Evolutionary conservation across 768 basidiomycete genomes (phyloP).

Genomic region (Boletus barrowsii): DNA sequence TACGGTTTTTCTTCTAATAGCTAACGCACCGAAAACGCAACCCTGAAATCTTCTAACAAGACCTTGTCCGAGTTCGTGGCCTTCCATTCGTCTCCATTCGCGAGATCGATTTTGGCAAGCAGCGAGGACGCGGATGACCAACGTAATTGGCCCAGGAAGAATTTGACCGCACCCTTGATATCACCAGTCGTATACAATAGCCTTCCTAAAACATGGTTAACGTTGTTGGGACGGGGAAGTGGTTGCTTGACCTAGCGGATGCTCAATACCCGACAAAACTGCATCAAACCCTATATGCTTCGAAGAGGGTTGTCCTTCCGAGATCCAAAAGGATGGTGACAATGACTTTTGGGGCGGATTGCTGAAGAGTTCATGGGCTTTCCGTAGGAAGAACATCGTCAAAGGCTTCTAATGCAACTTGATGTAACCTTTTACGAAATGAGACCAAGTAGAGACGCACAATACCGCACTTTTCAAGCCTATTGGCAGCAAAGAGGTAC

Average conservation of each 20-base stretch:
- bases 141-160: conserved; percentile 73
- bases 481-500: conserved; percentile 74
- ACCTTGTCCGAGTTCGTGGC: conserved; percentile 55
- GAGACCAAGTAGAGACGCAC: conserved; percentile 44
- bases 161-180: conserved; percentile 66
- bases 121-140: conserved; percentile 34
- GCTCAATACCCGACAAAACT: conserved; percentile 71
- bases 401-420: conserved; percentile 63
- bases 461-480: conserved; percentile 80
- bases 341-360: conserved; percentile 50
- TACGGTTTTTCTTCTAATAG: not conserved
- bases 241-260: conserved; percentile 60
- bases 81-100: conserved; percentile 27
- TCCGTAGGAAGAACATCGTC: conserved; percentile 77
- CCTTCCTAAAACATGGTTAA: conserved; percentile 51
- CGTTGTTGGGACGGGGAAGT: conserved; percentile 2
- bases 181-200: conserved; percentile 91
- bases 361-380: conserved; percentile 63
- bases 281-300: conserved; percentile 51
- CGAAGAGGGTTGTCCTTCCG: conserved; percentile 49
- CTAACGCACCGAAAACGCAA: conserved; percentile 73
- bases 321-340: conserved; percentile 80
- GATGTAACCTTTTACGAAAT: not conserved
- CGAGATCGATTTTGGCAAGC: conserved; percentile 13
- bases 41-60: conserved; percentile 82